phyloP scores from a whole-genome alignment of 305 asterid genomes.

The Fraxinus albicans region DNA sequence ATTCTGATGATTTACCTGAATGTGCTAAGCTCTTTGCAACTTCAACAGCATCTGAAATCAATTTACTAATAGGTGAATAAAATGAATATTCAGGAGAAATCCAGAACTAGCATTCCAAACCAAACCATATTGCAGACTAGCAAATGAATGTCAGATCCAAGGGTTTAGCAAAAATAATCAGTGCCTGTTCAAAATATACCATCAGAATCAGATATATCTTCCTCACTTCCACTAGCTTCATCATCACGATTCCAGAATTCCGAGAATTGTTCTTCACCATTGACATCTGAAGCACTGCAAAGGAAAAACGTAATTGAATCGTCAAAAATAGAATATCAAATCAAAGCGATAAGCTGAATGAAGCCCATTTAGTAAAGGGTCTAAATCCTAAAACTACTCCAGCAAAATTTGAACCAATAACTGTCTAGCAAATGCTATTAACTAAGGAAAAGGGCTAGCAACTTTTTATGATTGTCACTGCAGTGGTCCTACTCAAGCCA shows the following conservation, averaged over 20 bases:
- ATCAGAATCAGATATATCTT: constrained; percentile 89
- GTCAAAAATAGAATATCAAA: constrained; percentile 7
- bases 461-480: not conserved
- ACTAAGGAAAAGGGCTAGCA: not conserved
- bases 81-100: constrained; percentile 4
- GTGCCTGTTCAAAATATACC: constrained; percentile 46
- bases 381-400: constrained; percentile 15
- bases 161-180: not conserved
- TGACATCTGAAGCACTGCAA: constrained; percentile 54
- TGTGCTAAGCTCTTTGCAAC: constrained; percentile 38
- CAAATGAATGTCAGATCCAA: not conserved
- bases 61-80: constrained; percentile 14
- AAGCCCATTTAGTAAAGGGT: constrained; percentile 3
- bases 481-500: not conserved
- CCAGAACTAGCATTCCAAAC: constrained; percentile 4
- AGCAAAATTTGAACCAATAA: not conserved
- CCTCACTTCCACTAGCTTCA: constrained; percentile 80
- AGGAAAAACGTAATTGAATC: constrained; percentile 25
- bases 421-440: not conserved
- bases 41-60: constrained; percentile 54
- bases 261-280: constrained; percentile 45
- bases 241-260: constrained; percentile 93
- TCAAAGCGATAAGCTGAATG: not conserved
- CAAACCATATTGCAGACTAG: not conserved
- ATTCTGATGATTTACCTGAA: constrained; percentile 43